These are phyloP conservation scores for Diplosphaera chodatii DNA, from an alignment of 139 green algal genomes.

Conservation along the genomic window DNA sequence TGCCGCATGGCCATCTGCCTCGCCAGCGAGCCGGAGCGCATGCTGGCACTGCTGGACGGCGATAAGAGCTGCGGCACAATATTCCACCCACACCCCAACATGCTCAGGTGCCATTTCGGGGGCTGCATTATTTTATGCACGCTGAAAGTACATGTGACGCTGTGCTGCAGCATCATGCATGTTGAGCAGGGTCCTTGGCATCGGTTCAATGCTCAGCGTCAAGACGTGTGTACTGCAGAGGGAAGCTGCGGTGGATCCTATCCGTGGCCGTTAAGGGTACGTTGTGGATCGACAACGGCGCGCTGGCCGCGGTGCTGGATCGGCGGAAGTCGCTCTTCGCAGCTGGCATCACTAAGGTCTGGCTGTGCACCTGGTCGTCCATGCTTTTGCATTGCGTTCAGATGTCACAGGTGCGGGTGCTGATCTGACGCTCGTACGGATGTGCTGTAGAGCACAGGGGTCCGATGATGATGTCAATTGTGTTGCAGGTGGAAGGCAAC, in stretches of 20 bases:
- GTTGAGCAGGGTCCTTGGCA: too few species aligned
- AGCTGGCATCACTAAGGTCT: constrained; percentile 60
- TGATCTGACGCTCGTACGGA: too few species aligned
- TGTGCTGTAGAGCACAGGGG: too few species aligned
- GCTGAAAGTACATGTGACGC: neutral
- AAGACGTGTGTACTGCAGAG: too few species aligned
- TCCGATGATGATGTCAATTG: neutral
- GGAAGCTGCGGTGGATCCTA: constrained; percentile 84
- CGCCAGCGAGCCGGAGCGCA: constrained; percentile 32
- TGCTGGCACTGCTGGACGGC: constrained; percentile 46
- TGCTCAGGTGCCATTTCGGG: constrained; percentile 21
- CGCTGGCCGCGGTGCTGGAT: constrained; percentile 59
- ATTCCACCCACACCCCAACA: constrained; percentile 53
- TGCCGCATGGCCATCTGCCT: constrained; percentile 73
- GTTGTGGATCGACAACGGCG: constrained; percentile 69
- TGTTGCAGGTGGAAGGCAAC: constrained; percentile 4
- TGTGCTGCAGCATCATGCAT: neutral
- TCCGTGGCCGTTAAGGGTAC: constrained; percentile 51
- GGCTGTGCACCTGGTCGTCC: neutral
- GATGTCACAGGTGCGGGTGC: too few species aligned
- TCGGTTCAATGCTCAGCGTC: too few species aligned
- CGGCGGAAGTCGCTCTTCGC: constrained; percentile 73
- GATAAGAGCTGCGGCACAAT: constrained; percentile 27
- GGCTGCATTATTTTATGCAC: neutral
- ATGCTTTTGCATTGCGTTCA: too few species aligned